Evolutionary conservation across 129 eudicot genomes (phyloP).

Genomic region (Saposhnikovia divaricata): DNA sequence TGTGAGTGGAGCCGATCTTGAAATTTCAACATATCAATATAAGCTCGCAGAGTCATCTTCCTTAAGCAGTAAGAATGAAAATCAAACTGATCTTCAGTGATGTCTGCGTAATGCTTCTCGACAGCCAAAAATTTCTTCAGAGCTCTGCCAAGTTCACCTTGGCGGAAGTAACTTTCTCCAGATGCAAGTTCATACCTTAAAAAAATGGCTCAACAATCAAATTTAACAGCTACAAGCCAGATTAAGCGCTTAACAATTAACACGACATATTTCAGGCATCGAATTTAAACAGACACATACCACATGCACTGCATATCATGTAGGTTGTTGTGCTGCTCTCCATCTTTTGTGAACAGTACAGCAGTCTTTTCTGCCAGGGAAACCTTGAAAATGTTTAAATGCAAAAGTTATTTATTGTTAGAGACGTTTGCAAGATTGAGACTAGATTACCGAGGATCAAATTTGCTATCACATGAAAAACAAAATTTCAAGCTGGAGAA

Average conservation of each 20-base stretch:
- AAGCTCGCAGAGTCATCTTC: conserved; percentile 95
- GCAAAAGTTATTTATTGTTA: neutral
- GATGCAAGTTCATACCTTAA: conserved; percentile 96
- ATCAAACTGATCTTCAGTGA: conserved; percentile 94
- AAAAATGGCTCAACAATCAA: neutral
- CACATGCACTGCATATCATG: conserved; percentile 99
- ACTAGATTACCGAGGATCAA: neutral
- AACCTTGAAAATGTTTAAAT: conserved; percentile 39
- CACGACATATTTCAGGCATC: neutral
- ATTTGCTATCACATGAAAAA: neutral
- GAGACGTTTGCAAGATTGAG: neutral
- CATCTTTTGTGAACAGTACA: conserved; percentile 93
- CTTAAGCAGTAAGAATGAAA: conserved; percentile 97
- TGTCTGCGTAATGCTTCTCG: conserved; percentile 97
- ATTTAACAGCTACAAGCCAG: neutral
- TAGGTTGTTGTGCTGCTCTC: conserved; percentile 93
- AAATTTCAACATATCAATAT: conserved; percentile 83
- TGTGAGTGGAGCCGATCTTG: conserved; percentile 93
- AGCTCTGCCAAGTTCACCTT: conserved; percentile 90
- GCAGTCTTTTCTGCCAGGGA: conserved; percentile 92
- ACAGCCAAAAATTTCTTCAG: conserved; percentile 83
- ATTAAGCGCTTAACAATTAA: neutral
- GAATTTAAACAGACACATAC: conserved; percentile 38
- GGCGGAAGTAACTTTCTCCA: conserved; percentile 94
- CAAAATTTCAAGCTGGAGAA: neutral